These are phyloP conservation scores for Multifurca ochricompacta DNA, from an alignment of 768 basidiomycete species.

Conservation along the genomic window DNA sequence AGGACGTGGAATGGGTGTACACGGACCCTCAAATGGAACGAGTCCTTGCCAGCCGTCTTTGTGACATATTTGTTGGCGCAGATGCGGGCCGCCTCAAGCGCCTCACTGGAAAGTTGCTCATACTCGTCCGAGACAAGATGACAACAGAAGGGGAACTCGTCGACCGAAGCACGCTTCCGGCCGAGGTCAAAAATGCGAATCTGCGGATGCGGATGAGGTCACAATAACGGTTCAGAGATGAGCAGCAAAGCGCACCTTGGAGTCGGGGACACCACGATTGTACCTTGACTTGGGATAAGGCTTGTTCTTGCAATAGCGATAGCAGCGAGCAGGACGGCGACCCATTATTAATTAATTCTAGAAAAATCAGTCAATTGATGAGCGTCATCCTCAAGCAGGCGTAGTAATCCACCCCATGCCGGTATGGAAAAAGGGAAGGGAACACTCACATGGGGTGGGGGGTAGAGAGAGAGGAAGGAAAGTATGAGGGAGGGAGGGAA, in stretches of 20 bases:
- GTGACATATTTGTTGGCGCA: conserved; percentile 99
- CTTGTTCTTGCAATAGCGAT: conserved; percentile 99
- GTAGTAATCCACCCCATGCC: conserved; percentile 7
- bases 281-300: conserved; percentile 93
- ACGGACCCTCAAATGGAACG: conserved; percentile 96
- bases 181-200: conserved; percentile 96
- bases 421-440: not conserved
- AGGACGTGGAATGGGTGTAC: conserved; percentile 98
- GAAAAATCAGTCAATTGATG: not conserved
- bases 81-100: conserved; percentile 96
- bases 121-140: conserved; percentile 98
- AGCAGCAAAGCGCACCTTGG: conserved; percentile 52
- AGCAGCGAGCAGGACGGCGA: conserved; percentile 96
- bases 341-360: conserved; percentile 49
- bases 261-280: conserved; percentile 97
- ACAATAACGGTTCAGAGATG: not conserved
- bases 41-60: conserved; percentile 96
- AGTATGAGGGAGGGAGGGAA: not conserved
- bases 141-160: conserved; percentile 97
- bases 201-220: conserved; percentile 36
- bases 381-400: not conserved
- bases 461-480: no score
- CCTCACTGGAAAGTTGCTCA: conserved; percentile 92
- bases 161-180: conserved; percentile 91
- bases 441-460: conserved; percentile 7